Evolutionary conservation across 2,329 filamentous ascomycete species (phyloP), one percentile per base, ranked within the genome.

Genomic region (Rhinocladiella mackenziei): DNA sequence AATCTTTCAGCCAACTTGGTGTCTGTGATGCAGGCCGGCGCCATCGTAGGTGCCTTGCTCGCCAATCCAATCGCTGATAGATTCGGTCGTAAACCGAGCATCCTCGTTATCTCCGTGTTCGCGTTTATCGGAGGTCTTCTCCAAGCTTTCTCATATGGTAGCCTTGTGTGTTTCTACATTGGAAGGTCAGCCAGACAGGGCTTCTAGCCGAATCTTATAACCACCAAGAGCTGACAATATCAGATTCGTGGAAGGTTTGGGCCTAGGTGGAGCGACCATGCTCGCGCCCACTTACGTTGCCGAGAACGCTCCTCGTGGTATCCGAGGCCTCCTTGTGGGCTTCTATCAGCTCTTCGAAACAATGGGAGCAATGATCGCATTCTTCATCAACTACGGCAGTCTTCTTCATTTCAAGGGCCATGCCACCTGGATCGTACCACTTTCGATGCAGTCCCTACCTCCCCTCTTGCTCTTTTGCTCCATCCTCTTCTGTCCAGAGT

Each of bases 11-110:
- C 81, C 52, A 84, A 84, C 58, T 81, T 86, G 45, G 83, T 84
- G 19, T 83, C 80, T n/a, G 82, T 78, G 0, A 72, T 86, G 7
- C 81, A 86, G 63, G 81, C 76, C 30, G 82, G 82, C 38, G 83
- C 79, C 50, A 84, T 85, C 61, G 69, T 76, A 39, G 80, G 81
- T 25, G 79, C 79, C 46, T 70, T 85, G 50, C 50, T 76, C 42
- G 74, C 66, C 17, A 60, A 58, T 25, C 57, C 50, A 2, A 38
- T 58, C 6, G 65, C 69, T 4, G 67, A 72, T 43, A 60, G 60
- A 52, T 76, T 65, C 54, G 81, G 81, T 11, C 73, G 81, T 39
- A 74, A 75, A 33, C 57, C 52, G 10, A 70, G 71, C 17, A 68
- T 87, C 20, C 70, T 85, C 15, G 61, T 68, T 13, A 72, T 77